Evolutionary conservation across 208 protist species (phyloP), one percentile per base, ranked within the genome.

Genomic region (Leishmania braziliensis): DNA sequence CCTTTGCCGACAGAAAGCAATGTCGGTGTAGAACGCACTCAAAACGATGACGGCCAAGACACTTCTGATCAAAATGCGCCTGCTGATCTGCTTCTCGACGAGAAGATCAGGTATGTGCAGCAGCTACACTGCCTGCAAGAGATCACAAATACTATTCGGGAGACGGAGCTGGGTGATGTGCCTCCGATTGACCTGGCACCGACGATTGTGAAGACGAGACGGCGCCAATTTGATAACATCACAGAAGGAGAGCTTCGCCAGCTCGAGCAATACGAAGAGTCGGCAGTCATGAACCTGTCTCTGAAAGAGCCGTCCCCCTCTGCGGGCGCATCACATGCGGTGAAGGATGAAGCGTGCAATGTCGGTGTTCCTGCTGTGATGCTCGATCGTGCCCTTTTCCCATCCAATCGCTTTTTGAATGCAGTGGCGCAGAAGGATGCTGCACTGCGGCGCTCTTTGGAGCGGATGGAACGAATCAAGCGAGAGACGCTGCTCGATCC

Each of bases 401-500:
- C 92, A 14, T 91, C 90, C 33, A 97, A 97, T 79, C 63, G 77
- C 33, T 89, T 97, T 83, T 82, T 97, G 18, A 83, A 90, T 69
- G 89, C 84, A 8, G 78, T 94, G 26, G 77, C 94, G 29, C 66
- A 84, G 26, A 79, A 83, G 26, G 94, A 95, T 77, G 79, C 73
- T 1, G 69, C 63, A 16, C 50, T 95, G 51, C 82, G 84, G 14
- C 77, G 83, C 20, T 92, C 89, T 0, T 72, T 97, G 43, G 88
- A 92, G 50, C 86, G 48, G 0, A 76, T 97, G 75, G 92, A 97
- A 69, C 86, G 90, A 18, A 94, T 97, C 68, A 95, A 95, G 65
- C 92, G 94, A 10, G 85, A 83, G 43, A 73, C 92, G 1, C 78
- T 97, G 29, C 81, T 97, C 23, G 94, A 95, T 72, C 88, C 88